Conservation (phyloP, 2,329 filamentous ascomycete genomes). For the Fusarium sp. region DNA sequence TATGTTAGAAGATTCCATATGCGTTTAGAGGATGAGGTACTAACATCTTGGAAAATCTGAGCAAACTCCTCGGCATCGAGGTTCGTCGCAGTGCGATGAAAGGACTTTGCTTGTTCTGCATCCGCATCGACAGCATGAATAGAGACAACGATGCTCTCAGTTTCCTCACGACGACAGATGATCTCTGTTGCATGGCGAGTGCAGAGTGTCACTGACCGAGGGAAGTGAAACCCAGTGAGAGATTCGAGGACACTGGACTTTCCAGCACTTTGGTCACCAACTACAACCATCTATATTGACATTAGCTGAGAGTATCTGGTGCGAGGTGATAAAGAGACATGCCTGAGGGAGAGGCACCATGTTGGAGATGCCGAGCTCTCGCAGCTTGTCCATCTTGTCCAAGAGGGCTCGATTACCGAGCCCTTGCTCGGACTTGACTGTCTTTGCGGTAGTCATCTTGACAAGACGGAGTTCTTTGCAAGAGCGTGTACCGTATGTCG, state of each 20-base stretch:
- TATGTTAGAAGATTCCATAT: not conserved
- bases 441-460: constrained; percentile 15
- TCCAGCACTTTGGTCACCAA: constrained; percentile 85
- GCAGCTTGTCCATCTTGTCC: constrained; percentile 52
- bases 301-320: not conserved
- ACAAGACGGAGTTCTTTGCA: too few relatives aligned
- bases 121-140: constrained; percentile 45
- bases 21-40: not conserved
- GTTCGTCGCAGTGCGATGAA: constrained; percentile 37
- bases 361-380: constrained; percentile 50
- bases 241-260: constrained; percentile 86
- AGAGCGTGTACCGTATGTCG: not conserved
- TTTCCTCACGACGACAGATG: constrained; percentile 49
- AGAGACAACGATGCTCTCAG: constrained; percentile 49
- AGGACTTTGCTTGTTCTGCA: constrained; percentile 30
- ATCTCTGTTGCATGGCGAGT: constrained; percentile 61
- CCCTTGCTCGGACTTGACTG: not conserved
- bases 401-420: constrained; percentile 38
- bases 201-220: constrained; percentile 54
- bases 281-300: constrained; percentile 73
- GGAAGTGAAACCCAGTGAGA: constrained; percentile 58
- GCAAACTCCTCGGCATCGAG: constrained; percentile 45
- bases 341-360: constrained; percentile 63
- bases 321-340: not conserved
- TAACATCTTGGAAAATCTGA: constrained; percentile 51